Base-by-base conservation (phyloP, 345 rosid species). In the Cardamine resedifolia region DNA sequence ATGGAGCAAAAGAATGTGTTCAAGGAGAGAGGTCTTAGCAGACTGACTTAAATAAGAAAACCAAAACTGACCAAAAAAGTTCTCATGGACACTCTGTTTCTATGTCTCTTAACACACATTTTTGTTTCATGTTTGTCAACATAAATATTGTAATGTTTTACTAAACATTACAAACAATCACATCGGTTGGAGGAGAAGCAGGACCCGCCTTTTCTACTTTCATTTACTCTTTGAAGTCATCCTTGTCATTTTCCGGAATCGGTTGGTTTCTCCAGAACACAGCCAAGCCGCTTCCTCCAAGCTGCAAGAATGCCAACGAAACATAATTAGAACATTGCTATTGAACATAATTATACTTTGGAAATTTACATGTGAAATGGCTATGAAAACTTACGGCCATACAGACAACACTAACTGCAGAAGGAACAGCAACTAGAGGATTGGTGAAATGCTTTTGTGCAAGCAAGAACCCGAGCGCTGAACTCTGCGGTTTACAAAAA, bases 361-460 rank as follows among this genome's bases (percentile, higher is more conserved):
- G 18, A 39, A 11, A 12, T 64, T 38, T 33, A 5, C 11, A 56
- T 58, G 49, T 39, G 50, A 60, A 28, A 47, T 30, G 49, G 21
- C 18, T 23, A n/a, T 24, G 61, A 39, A 30, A 30, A 41, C 87
- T 75, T 89, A 95, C 99, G 48, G 96, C 99, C 99, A 91, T 95
- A 78, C 90, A 91, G 72, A 95, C 99, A 28, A 95, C 97, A 5
- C 99, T 95, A 60, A 95, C 97, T 19, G 97, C 99, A 51, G 99
- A 95, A 59, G 97, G 99, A 68, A 91, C 97, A 24, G 96, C 96
- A 4, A 95, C 99, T 2, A 91, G 87, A 43, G 96, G 97, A 68
- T 95, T 95, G 15, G 90, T 88, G 69, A 95, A 95, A 82, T 95
- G 96, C 76, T 79, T 94, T 80, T 90, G 97, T 4, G 97, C 97